Percentiles rank a stretch among this genome's conserved stretches.
These are phyloP conservation scores for Myriosclerotinia curreyana DNA, from an alignment of 2,329 filamentous ascomycete genomes.

Conservation along the genomic window DNA sequence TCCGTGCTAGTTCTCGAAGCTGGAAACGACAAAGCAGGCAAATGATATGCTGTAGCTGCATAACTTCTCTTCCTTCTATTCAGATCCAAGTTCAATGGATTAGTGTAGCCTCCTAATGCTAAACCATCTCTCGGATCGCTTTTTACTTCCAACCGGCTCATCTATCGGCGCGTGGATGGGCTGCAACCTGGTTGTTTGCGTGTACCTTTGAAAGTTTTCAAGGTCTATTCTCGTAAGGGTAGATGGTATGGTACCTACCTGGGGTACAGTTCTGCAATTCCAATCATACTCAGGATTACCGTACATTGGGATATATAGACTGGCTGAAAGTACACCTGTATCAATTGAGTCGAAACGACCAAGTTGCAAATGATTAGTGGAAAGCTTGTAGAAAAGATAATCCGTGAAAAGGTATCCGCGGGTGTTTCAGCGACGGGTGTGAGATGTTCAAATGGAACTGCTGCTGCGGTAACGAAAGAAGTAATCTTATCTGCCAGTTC, in stretches of 20 bases:
- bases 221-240: not conserved
- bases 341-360: slow-evolving; percentile 21
- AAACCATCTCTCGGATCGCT: slow-evolving; percentile 11
- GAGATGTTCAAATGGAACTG: slow-evolving; percentile 24
- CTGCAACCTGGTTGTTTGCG: slow-evolving; percentile 16
- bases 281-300: slow-evolving; percentile 31
- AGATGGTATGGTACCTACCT: not conserved
- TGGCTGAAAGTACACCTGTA: slow-evolving; percentile 6
- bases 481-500: slow-evolving; percentile 36
- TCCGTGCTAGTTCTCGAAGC: slow-evolving; percentile 27
- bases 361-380: slow-evolving; percentile 82
- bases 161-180: slow-evolving; percentile 32
- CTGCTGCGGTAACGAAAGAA: slow-evolving; percentile 32
- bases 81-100: slow-evolving; percentile 41
- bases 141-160: slow-evolving; percentile 3
- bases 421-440: not conserved
- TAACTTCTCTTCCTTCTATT: slow-evolving; percentile 24
- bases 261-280: slow-evolving; percentile 23
- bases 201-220: slow-evolving; percentile 8
- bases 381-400: slow-evolving; percentile 74
- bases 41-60: too few species aligned
- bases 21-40: too few species aligned
- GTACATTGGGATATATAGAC: slow-evolving; percentile 6
- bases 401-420: slow-evolving; percentile 6
- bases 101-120: slow-evolving; percentile 44